A percentile compares a stretch with the other conserved stretches of the same genome.
Conservation (phyloP, 495 filamentous ascomycete genomes). For the Annulohypoxylon bovei region DNA sequence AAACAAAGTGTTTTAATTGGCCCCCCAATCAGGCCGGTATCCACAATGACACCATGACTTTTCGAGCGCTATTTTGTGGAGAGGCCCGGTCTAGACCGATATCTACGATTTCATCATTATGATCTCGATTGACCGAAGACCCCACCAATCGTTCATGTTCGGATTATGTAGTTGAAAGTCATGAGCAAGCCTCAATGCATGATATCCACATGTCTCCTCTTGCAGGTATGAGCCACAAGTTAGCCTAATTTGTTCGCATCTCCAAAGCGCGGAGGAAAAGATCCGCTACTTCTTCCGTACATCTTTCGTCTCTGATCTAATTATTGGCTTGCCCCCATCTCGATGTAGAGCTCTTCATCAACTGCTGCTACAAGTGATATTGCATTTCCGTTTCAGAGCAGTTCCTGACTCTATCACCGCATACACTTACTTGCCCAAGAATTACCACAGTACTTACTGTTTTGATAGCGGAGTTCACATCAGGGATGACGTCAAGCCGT, state of each 20-base stretch:
- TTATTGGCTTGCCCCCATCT: neutral
- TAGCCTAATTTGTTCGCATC: neutral
- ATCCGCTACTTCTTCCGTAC: constrained; percentile 9
- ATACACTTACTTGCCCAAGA: neutral
- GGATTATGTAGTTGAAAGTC: constrained; percentile 7
- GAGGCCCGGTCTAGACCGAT: constrained; percentile 25
- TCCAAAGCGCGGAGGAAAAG: constrained; percentile 15
- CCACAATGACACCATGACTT: constrained; percentile 44
- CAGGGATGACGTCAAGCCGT: constrained; percentile 25
- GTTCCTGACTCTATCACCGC: constrained; percentile 29
- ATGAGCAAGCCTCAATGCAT: constrained; percentile 27
- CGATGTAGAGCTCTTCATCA: neutral
- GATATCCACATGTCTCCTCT: neutral
- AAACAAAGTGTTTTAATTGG: constrained; percentile 8
- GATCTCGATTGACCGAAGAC: constrained; percentile 34
- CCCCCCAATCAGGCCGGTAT: neutral
- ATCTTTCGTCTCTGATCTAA: neutral
- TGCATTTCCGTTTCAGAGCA: constrained; percentile 14
- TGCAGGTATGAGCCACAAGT: constrained; percentile 22
- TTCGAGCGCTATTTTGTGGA: constrained; percentile 30
- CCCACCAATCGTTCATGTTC: constrained; percentile 25
- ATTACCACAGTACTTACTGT: too few species aligned
- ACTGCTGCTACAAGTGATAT: neutral
- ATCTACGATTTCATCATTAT: constrained; percentile 28
- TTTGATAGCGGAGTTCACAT: constrained; percentile 12